Conservation (phyloP, 306 rosid genomes). For the Prunus dulcis region DNA sequence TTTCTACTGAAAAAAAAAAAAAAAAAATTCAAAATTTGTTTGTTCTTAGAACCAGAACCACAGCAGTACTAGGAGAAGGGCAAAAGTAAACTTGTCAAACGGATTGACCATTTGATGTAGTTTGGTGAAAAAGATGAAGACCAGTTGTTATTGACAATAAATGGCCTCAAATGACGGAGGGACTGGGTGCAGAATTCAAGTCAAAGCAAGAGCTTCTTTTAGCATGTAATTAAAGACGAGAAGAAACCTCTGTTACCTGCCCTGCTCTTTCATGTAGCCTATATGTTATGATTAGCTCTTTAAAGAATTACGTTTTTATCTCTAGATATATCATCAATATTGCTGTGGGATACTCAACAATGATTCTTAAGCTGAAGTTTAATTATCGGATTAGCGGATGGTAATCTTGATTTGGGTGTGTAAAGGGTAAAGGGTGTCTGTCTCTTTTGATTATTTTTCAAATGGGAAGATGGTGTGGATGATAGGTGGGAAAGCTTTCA, state of each 20-base stretch:
- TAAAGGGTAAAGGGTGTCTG: no score
- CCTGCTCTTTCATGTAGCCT: conserved; percentile 33
- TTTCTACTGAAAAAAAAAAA: background rate
- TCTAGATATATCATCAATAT: no score
- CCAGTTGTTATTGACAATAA: conserved; percentile 27
- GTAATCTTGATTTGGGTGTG: no score
- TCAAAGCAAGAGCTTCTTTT: conserved; percentile 51
- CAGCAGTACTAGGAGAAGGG: no score
- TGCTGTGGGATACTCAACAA: no score
- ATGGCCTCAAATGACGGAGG: conserved; percentile 41
- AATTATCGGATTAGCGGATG: no score
- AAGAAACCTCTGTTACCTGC: conserved; percentile 38
- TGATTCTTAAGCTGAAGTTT: no score
- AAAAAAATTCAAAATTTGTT: background rate
- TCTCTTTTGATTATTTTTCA: no score
- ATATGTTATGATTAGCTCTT: conserved; percentile 1
- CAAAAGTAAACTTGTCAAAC: conserved; percentile 13
- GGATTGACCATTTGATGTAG: conserved; percentile 11
- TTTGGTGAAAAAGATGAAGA: conserved; percentile 19
- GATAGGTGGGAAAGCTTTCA: no score
- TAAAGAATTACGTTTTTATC: background rate
- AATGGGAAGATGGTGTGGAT: no score
- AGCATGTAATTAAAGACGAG: conserved; percentile 37
- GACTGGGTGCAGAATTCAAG: conserved; percentile 46
- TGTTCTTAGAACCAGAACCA: background rate